phyloP scores from a whole-genome alignment of 352 stramenopile genomes.

The Blastocystis sp. region DNA sequence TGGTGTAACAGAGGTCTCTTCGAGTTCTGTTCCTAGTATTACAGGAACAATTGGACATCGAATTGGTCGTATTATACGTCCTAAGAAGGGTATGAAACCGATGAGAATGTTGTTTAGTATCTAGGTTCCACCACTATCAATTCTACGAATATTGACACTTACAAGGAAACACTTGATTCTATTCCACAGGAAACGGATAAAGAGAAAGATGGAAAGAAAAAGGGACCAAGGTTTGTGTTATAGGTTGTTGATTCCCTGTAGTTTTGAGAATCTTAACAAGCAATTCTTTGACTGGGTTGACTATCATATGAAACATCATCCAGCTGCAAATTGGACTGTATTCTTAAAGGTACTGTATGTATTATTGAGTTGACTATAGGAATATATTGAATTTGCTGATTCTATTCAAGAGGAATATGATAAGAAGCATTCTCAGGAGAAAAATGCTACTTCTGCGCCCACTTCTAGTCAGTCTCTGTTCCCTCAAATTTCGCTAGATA shows the following conservation, averaged over 20 bases:
- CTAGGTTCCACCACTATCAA: slow-evolving; percentile 29
- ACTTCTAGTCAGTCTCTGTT: background rate
- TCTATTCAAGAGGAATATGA: background rate
- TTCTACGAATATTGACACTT: background rate
- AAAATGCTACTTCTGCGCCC: background rate
- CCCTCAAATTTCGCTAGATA: background rate
- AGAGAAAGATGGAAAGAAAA: background rate
- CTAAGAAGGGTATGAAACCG: background rate
- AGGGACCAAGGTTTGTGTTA: background rate
- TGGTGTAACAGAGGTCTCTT: background rate
- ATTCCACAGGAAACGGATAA: background rate
- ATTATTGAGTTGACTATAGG: background rate
- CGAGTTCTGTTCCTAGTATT: background rate
- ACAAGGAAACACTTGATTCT: background rate
- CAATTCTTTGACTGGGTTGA: slow-evolving; percentile 37
- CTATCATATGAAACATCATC: slow-evolving; percentile 41
- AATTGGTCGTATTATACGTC: slow-evolving; percentile 23
- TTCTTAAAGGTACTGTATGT: slow-evolving; percentile 13
- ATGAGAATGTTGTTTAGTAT: background rate
- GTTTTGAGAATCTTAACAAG: slow-evolving; percentile 53
- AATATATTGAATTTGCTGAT: slow-evolving; percentile 46
- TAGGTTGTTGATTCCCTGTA: background rate
- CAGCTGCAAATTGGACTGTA: slow-evolving; percentile 12
- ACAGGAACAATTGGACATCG: background rate
- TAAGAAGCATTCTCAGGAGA: background rate